These are phyloP conservation scores for Colletotrichum scovillei DNA, from an alignment of 2,329 filamentous ascomycete genomes.

Conservation along the genomic window DNA sequence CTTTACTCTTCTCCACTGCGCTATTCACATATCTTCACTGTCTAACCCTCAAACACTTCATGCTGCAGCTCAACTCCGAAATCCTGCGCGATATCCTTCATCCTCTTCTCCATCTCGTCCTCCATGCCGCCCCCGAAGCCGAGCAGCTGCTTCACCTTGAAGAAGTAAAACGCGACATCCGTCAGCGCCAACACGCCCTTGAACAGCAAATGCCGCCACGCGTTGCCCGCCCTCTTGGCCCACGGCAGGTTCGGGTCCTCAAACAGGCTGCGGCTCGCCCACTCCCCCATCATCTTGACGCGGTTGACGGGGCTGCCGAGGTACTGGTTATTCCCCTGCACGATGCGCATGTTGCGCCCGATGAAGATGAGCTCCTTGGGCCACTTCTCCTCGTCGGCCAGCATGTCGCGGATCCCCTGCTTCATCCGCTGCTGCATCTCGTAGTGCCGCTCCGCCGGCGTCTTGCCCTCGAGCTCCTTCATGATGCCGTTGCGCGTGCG, in stretches of 20 bases:
- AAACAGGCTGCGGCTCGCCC: constrained; percentile 87
- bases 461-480: constrained; percentile 68
- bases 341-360: constrained; percentile 90
- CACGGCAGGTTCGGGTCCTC: constrained; percentile 75
- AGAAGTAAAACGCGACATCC: constrained; percentile 87
- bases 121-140: constrained; percentile 89
- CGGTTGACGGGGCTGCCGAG: constrained; percentile 90
- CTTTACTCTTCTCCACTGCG: neutral
- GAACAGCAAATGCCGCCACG: constrained; percentile 85
- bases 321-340: constrained; percentile 93
- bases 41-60: constrained; percentile 84
- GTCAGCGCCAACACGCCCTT: constrained; percentile 78
- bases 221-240: constrained; percentile 73
- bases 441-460: constrained; percentile 80
- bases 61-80: constrained; percentile 93
- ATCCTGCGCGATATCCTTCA: constrained; percentile 89
- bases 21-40: neutral
- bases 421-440: constrained; percentile 91
- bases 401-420: constrained; percentile 73
- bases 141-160: constrained; percentile 80
- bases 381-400: constrained; percentile 88
- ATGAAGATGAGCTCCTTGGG: constrained; percentile 94
- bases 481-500: constrained; percentile 74
- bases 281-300: constrained; percentile 92
- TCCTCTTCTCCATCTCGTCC: constrained; percentile 88